These are phyloP conservation scores for Syzygium aqueum DNA, from an alignment of 345 rosid genomes.

Conservation along the genomic window DNA sequence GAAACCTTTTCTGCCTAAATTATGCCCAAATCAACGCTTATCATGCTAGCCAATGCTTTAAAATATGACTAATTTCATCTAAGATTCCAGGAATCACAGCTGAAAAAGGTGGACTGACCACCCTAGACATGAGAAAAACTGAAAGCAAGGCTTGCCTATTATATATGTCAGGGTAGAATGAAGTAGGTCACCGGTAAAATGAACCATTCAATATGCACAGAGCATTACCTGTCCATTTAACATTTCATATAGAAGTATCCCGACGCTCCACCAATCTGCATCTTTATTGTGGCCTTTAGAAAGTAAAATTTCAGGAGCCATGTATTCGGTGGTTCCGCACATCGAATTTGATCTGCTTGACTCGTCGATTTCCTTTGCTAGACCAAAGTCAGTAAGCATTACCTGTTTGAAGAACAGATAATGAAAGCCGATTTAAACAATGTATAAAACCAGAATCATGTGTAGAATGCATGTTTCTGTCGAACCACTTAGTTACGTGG, in stretches of 20 bases:
- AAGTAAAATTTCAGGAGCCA: slow-evolving; percentile 68
- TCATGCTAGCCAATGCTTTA: neutral
- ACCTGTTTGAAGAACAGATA: slow-evolving; percentile 22
- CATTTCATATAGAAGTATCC: slow-evolving; percentile 64
- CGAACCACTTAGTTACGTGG: neutral
- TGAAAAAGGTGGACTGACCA: neutral
- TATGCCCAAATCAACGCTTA: neutral
- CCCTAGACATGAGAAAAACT: neutral
- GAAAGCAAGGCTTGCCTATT: neutral
- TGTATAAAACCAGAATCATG: neutral
- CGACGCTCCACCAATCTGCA: slow-evolving; percentile 78
- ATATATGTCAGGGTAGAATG: neutral
- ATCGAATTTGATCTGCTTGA: slow-evolving; percentile 58
- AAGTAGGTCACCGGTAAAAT: neutral
- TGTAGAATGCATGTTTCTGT: neutral
- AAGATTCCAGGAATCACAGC: neutral
- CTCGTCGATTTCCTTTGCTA: slow-evolving; percentile 68
- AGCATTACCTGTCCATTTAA: slow-evolving; percentile 50
- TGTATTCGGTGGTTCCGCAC: slow-evolving; percentile 73
- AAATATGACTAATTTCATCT: neutral
- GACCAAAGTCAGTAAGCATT: slow-evolving; percentile 65
- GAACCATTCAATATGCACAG: neutral
- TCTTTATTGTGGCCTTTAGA: slow-evolving; percentile 66
- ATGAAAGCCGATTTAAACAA: neutral
- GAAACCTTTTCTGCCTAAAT: neutral